Percentiles rank a stretch among this genome's conserved stretches.
Evolutionary conservation across 1,139 yeast species (phyloP).

Genomic region (Lodderomyces beijingensis): DNA sequence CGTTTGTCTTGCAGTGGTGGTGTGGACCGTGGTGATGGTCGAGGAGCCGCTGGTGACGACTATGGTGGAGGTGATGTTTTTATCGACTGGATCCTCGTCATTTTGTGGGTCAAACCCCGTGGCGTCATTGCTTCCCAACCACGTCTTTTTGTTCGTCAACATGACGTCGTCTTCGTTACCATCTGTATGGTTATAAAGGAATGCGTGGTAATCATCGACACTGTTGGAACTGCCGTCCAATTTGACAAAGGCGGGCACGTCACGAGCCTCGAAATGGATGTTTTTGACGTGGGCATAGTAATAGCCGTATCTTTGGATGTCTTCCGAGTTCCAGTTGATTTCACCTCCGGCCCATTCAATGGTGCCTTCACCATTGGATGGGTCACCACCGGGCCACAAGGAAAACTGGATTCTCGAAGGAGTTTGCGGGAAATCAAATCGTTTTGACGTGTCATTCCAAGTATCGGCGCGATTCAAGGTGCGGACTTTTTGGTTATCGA

Average conservation of each 20-base stretch:
- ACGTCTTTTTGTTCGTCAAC: conserved; percentile 57
- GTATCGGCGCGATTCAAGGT: conserved; percentile 64
- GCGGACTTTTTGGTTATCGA: conserved; percentile 71
- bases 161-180: conserved; percentile 44
- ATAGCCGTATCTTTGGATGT: conserved; percentile 71
- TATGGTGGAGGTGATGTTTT: conserved; percentile 10
- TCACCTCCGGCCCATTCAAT: conserved; percentile 92
- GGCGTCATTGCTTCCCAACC: conserved; percentile 56
- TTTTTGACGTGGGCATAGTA: conserved; percentile 63
- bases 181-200: conserved; percentile 49
- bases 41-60: conserved; percentile 13
- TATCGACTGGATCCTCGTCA: conserved; percentile 1
- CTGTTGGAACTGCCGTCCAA: conserved; percentile 35
- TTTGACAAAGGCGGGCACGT: conserved; percentile 50
- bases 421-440: conserved; percentile 79
- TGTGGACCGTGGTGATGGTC: conserved; percentile 11
- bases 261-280: conserved; percentile 63
- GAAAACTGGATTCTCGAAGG: conserved; percentile 72
- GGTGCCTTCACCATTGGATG: conserved; percentile 66
- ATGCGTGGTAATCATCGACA: conserved; percentile 39
- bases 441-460: conserved; percentile 56
- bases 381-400: conserved; percentile 89
- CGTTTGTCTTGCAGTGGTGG: conserved; percentile 11
- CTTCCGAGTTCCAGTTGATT: conserved; percentile 77
- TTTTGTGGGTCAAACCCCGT: conserved; percentile 56